Evolutionary conservation across 148 eudicot genomes (phyloP).

Genomic region (Hydrangea macrophylla): DNA sequence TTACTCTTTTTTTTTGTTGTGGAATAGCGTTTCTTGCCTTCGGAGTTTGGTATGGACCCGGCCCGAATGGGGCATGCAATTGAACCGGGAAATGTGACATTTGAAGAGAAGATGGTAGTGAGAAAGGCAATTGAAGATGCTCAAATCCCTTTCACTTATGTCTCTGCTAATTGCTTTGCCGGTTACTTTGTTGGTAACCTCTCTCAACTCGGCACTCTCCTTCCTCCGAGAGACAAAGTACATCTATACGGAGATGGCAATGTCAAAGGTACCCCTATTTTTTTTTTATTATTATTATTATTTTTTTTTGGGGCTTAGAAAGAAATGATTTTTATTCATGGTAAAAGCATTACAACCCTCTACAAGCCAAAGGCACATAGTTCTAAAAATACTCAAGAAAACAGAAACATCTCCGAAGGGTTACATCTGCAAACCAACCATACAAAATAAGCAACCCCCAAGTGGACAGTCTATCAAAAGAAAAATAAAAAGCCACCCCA

Average conservation of each 20-base stretch:
- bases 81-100: slow-evolving; percentile 43
- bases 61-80: slow-evolving; percentile 39
- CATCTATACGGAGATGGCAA: slow-evolving; percentile 33
- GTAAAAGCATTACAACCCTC: no score
- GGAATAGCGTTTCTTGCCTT: slow-evolving; percentile 59
- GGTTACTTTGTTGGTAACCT: slow-evolving; percentile 34
- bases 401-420: no score
- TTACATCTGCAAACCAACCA: no score
- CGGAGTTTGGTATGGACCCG: slow-evolving; percentile 58
- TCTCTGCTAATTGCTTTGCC: slow-evolving; percentile 51
- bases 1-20: background rate
- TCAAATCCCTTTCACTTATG: slow-evolving; percentile 44
- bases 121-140: slow-evolving; percentile 46
- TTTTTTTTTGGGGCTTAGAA: no score
- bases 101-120: slow-evolving; percentile 43
- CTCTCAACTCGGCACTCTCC: slow-evolving; percentile 24
- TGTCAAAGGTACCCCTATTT: slow-evolving; percentile 29
- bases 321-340: no score
- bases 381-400: no score
- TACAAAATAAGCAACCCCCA: no score
- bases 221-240: slow-evolving; percentile 33
- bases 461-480: no score
- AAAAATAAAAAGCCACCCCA: no score
- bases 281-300: background rate
- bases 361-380: no score